These are phyloP conservation scores for Sphagnum contortum DNA, from an alignment of 225 moss, liverwort and hornwort genomes.

Conservation along the genomic window DNA sequence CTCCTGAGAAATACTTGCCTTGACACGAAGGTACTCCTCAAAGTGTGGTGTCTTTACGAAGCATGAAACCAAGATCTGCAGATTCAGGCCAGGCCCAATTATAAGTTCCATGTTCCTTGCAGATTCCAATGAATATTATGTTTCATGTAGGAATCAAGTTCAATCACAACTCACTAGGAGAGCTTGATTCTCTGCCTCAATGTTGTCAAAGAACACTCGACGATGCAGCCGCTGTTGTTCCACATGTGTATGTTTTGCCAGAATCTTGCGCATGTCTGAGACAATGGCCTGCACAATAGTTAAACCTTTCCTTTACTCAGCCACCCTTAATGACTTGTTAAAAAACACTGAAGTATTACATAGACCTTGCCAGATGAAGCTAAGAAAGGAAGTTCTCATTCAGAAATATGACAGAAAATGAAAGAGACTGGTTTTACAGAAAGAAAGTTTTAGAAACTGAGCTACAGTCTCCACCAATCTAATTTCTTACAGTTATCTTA, in stretches of 20 bases:
- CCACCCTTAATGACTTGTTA: too few relatives aligned
- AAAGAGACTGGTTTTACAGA: too few relatives aligned
- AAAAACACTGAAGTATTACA: too few relatives aligned
- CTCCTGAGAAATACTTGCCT: conserved; percentile 25
- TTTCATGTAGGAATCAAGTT: too few relatives aligned
- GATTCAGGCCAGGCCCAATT: background rate
- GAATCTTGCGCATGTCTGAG: conserved; percentile 86
- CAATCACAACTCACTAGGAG: conserved; percentile 49
- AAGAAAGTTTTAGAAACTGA: too few relatives aligned
- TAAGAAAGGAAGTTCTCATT: too few relatives aligned
- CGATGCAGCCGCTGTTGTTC: conserved; percentile 95
- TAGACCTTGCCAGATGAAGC: too few relatives aligned
- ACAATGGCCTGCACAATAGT: conserved; percentile 55
- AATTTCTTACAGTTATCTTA: conserved; percentile 58
- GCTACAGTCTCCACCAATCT: too few relatives aligned
- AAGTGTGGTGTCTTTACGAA: conserved; percentile 95
- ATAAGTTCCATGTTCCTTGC: too few relatives aligned
- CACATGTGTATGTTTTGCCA: conserved; percentile 89
- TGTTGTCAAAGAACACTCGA: conserved; percentile 89
- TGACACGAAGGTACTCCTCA: conserved; percentile 91
- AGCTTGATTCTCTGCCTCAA: conserved; percentile 84
- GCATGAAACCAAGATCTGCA: conserved; percentile 95
- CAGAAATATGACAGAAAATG: too few relatives aligned
- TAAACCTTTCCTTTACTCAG: too few relatives aligned
- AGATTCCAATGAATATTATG: too few relatives aligned